phyloP scores from a whole-genome alignment of 176 grass and related monocot genomes.

The Pontederia crassipes region DNA sequence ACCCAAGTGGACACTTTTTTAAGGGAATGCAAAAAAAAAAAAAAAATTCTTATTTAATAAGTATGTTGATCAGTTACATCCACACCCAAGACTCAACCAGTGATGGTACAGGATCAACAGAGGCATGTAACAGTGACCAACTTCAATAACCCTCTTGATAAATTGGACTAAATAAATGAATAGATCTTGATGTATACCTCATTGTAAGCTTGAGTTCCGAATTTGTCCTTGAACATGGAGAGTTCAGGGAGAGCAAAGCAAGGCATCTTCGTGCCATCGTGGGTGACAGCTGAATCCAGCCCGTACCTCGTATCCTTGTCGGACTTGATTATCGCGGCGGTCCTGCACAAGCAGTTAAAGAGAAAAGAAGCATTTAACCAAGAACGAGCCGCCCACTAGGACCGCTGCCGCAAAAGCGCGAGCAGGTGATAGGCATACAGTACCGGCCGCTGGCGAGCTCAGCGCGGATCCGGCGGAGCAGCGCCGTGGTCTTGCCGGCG shows the following conservation, averaged over 20 bases:
- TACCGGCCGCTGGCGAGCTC: constrained; percentile 63
- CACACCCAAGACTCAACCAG: no score
- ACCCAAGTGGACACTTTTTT: no score
- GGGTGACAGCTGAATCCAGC: constrained; percentile 68
- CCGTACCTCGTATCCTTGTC: constrained; percentile 84
- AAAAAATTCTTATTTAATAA: no score
- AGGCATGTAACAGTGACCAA: no score
- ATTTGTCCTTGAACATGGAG: constrained; percentile 61
- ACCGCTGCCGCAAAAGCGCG: neutral
- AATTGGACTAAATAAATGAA: no score
- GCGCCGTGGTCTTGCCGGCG: constrained; percentile 84
- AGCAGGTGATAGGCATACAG: neutral
- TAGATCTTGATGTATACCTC: constrained; percentile 31
- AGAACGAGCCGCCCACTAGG: neutral
- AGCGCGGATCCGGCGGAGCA: constrained; percentile 55
- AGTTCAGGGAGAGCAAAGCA: constrained; percentile 66
- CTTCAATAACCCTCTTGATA: no score
- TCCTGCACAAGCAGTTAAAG: constrained; percentile 34
- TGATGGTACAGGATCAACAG: no score
- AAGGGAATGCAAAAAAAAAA: no score
- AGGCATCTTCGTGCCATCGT: constrained; percentile 70
- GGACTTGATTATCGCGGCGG: constrained; percentile 67
- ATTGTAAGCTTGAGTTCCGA: constrained; percentile 59
- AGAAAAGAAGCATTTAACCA: constrained; percentile 1
- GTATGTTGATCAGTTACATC: no score